Evolutionary conservation across 106 monocot genomes (phyloP).

Genomic region (Allium fistulosum): DNA sequence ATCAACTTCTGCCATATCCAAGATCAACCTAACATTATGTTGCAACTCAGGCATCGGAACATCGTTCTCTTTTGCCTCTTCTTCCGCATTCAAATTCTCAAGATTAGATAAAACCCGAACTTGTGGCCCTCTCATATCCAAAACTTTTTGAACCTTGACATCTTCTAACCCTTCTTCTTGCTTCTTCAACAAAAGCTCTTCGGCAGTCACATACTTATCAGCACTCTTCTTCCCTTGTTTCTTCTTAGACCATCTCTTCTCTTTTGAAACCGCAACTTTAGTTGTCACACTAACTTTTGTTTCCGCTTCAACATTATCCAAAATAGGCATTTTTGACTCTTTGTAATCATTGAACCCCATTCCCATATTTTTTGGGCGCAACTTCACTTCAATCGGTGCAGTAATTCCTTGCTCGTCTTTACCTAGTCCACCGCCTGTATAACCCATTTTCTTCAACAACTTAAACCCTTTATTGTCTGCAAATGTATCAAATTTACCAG

Average conservation of each 20-base stretch:
- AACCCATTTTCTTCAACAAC: conserved; percentile 83
- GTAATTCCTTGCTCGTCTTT: conserved; percentile 79
- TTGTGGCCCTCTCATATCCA: conserved; percentile 94
- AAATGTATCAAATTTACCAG: conserved; percentile 49
- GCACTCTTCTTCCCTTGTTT: conserved; percentile 54
- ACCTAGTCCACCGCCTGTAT: conserved; percentile 75
- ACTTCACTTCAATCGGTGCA: conserved; percentile 46
- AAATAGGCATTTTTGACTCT: conserved; percentile 55
- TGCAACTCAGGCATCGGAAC: conserved; percentile 95
- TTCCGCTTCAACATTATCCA: conserved; percentile 26
- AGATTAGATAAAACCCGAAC: conserved; percentile 64
- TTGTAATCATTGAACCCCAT: conserved; percentile 91
- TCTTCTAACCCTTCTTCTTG: conserved; percentile 70
- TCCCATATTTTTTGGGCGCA: conserved; percentile 75
- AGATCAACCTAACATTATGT: conserved; percentile 75
- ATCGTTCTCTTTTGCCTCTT: conserved; percentile 63
- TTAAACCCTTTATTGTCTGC: conserved; percentile 59
- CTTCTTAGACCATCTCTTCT: conserved; percentile 75
- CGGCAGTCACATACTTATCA: conserved; percentile 55
- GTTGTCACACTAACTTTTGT: conserved; percentile 9
- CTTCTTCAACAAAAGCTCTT: conserved; percentile 70
- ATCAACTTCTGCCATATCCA: conserved; percentile 67
- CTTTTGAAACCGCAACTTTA: conserved; percentile 17
- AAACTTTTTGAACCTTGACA: conserved; percentile 71
- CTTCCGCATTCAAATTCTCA: conserved; percentile 83